Base-by-base conservation (phyloP, 306 rosid genomes). In the Dryas alaskensis region DNA sequence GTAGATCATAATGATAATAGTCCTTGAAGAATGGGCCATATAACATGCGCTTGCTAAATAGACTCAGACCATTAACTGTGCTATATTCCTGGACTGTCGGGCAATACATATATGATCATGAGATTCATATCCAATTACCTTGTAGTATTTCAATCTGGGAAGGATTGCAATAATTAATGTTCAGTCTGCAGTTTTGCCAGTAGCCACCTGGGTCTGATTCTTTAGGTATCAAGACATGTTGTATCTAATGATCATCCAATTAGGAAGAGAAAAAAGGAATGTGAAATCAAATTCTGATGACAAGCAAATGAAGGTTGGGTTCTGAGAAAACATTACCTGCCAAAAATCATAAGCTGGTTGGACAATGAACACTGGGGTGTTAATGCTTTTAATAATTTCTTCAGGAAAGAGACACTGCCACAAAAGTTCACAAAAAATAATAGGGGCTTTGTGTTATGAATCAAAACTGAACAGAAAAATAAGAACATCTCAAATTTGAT, bases 301-400 rank as follows among this genome's bases (percentile, higher is more conserved):
- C 10, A 49, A 51, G 59, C 44, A 73, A 83, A 80, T 60, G 57
- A 77, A 82, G 67, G 52, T 73, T 48, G 79, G 65, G 39, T 50
- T 51, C n/a, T 22, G 14, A 68, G 74, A 70, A 80, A 75, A 53
- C 75, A 46, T 75, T 77, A 88, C 99, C 96, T 94, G 97, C 99
- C 97, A 94, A 77, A 87, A 89, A 78, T 94, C 97, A 77, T 92
- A 94, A 60, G 90, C 96, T 74, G 97, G 90, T 78, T 92, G 88
- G 85, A 92, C 97, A 78, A 94, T 87, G 83, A 94, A 94, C 81
- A 92, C 68, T 22, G 99, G 91, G 69, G 96, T 88, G 76, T 70
- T 78, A 49, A 85, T 73, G 72, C 68, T 76, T 72, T 84, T 92
- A 68, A 88, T 77, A 72, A 94, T 82, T 84, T 92, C 87, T 65